These are phyloP conservation scores for Annulohypoxylon stygium DNA, from an alignment of 495 filamentous ascomycete genomes.

Conservation along the genomic window DNA sequence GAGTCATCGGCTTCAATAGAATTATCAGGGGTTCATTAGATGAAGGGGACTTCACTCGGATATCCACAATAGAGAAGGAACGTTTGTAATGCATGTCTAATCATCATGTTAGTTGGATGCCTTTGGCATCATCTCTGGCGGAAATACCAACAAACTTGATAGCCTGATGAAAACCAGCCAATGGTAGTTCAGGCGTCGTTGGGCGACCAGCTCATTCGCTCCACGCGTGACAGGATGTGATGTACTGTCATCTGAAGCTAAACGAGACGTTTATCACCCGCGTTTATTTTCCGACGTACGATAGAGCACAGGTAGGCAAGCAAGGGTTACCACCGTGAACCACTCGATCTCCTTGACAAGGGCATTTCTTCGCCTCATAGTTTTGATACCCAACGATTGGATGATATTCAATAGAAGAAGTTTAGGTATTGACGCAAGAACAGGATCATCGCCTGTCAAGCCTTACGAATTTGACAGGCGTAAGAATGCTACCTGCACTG, in stretches of 20 bases:
- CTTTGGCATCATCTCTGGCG: background rate
- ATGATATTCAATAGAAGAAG: constrained; percentile 1
- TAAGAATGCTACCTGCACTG: constrained; percentile 32
- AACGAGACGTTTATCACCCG: constrained; percentile 32
- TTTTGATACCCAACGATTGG: constrained; percentile 28
- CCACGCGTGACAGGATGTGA: constrained; percentile 30
- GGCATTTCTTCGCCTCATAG: constrained; percentile 22
- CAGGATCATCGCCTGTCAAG: constrained; percentile 11
- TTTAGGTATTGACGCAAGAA: constrained; percentile 6
- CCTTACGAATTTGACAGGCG: constrained; percentile 27
- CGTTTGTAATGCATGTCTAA: background rate
- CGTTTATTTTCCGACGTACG: constrained; percentile 42
- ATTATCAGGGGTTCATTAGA: constrained; percentile 11
- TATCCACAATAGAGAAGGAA: constrained; percentile 14
- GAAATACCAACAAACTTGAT: background rate
- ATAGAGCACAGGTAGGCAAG: constrained; percentile 16
- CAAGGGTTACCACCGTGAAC: constrained; percentile 9
- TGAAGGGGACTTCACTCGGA: constrained; percentile 10
- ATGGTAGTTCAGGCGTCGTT: constrained; percentile 2
- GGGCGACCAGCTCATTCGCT: constrained; percentile 11
- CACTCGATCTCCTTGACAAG: constrained; percentile 16
- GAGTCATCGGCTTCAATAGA: background rate
- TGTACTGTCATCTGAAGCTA: constrained; percentile 29
- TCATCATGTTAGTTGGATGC: constrained; percentile 7
- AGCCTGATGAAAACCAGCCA: constrained; percentile 11